Evolutionary conservation across 306 rosid species (phyloP).

Genomic region (Erythrophleum fordii): DNA sequence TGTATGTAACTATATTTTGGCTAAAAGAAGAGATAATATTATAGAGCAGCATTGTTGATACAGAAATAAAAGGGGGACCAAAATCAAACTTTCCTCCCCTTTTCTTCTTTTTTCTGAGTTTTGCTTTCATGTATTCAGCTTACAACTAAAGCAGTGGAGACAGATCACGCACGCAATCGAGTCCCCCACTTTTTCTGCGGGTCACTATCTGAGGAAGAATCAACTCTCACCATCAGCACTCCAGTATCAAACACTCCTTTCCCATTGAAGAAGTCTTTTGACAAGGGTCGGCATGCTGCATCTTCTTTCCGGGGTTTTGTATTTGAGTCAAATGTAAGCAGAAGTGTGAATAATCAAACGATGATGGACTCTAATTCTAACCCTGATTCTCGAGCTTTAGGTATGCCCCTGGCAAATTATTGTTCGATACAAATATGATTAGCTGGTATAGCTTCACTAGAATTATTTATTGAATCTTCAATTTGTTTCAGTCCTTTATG

Average conservation of each 20-base stretch:
- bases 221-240: conserved; percentile 61
- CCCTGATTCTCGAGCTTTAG: conserved; percentile 51
- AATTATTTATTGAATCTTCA: conserved; percentile 32
- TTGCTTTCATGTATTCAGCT: conserved; percentile 58
- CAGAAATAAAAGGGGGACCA: background rate
- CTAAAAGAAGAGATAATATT: background rate
- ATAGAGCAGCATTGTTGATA: background rate
- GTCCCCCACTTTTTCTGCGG: conserved; percentile 72
- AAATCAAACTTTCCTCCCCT: background rate
- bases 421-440: conserved; percentile 18
- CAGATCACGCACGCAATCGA: conserved; percentile 48
- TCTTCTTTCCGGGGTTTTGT: conserved; percentile 56
- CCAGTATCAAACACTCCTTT: conserved; percentile 53
- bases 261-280: conserved; percentile 54
- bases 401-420: conserved; percentile 48
- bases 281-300: conserved; percentile 46
- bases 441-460: background rate
- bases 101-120: conserved; percentile 1
- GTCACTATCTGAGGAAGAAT: conserved; percentile 64
- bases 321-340: conserved; percentile 44
- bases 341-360: conserved; percentile 37
- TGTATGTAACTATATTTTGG: background rate
- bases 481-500: conserved; percentile 54
- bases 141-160: conserved; percentile 69
- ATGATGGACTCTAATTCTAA: conserved; percentile 40